phyloP scores from a whole-genome alignment of 2,329 filamentous ascomycete genomes.

The Xylariomycetidae sp. region DNA sequence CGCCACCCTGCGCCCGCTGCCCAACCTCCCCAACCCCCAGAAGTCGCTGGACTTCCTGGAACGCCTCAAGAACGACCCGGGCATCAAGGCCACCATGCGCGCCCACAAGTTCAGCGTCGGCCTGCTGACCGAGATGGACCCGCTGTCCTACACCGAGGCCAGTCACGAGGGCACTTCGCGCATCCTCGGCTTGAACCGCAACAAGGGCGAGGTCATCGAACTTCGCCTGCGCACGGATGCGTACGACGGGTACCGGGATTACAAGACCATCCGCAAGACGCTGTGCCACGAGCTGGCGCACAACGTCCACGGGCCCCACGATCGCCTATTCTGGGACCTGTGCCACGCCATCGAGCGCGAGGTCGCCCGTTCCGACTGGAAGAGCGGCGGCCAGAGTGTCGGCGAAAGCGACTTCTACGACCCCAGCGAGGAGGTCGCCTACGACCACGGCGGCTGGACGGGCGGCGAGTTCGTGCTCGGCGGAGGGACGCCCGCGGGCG shows the following conservation, averaged over 20 bases:
- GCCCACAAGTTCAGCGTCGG: conserved; percentile 80
- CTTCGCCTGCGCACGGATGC: conserved; percentile 86
- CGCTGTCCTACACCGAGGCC: conserved; percentile 64
- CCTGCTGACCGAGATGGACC: conserved; percentile 93
- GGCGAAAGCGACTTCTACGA: conserved; percentile 58
- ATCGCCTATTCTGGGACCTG: conserved; percentile 82
- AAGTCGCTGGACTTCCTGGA: conserved; percentile 67
- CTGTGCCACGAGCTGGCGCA: conserved; percentile 94
- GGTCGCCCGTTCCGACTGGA: conserved; percentile 76
- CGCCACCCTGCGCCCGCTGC: conserved; percentile 65
- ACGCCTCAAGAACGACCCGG: conserved; percentile 73
- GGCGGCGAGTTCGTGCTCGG: conserved; percentile 74
- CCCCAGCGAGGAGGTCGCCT: conserved; percentile 45
- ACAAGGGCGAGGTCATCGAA: conserved; percentile 85
- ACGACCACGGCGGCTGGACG: conserved; percentile 70
- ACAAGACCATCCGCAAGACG: conserved; percentile 83
- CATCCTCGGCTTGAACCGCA: conserved; percentile 81
- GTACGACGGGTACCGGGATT: conserved; percentile 89
- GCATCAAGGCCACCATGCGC: conserved; percentile 77
- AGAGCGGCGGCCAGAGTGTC: conserved; percentile 58
- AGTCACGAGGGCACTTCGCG: conserved; percentile 68
- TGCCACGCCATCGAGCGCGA: conserved; percentile 83
- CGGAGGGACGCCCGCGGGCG: conserved; percentile 30
- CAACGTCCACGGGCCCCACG: conserved; percentile 80
- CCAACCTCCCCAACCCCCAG: conserved; percentile 69